Conservation (phyloP, 305 asterid genomes). For the Plantago lanceolata region DNA sequence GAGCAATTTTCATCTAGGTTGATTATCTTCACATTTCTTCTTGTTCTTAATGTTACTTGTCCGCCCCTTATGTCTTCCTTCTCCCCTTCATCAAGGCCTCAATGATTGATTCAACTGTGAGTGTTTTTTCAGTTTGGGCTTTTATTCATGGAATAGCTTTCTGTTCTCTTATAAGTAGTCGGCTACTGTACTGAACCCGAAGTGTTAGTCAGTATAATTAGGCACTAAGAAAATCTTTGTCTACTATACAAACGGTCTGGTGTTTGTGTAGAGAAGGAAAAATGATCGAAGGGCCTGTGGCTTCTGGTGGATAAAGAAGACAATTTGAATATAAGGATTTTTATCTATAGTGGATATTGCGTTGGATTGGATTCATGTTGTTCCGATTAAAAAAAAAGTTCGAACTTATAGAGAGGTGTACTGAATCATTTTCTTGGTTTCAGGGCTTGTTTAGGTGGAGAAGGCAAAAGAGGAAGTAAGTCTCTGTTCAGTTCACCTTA, state of each 20-base stretch:
- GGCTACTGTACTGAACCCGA: background rate
- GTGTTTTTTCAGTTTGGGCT: no score
- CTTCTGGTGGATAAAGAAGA: conserved; percentile 40
- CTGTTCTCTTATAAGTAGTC: background rate
- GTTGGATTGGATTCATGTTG: no score
- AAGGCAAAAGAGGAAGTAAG: conserved; percentile 95
- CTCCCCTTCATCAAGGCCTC: no score
- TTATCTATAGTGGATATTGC: no score
- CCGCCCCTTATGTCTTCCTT: conserved; percentile 10
- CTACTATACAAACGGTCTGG: conserved; percentile 21
- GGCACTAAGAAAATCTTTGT: conserved; percentile 12
- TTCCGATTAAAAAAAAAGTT: no score
- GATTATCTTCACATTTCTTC: conserved; percentile 16
- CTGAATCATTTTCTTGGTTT: no score
- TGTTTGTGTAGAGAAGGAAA: conserved; percentile 35
- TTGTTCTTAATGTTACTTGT: conserved; percentile 12
- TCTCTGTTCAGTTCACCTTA: no score
- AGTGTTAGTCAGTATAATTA: conserved; percentile 9
- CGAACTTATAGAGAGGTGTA: no score
- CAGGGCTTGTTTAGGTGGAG: no score
- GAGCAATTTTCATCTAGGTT: conserved; percentile 89
- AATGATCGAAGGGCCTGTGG: conserved; percentile 46
- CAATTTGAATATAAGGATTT: no score
- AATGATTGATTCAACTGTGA: no score
- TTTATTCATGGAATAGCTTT: no score